phyloP scores from a whole-genome alignment of 1,139 yeast species.

The Pneumocystis jirovecii region DNA sequence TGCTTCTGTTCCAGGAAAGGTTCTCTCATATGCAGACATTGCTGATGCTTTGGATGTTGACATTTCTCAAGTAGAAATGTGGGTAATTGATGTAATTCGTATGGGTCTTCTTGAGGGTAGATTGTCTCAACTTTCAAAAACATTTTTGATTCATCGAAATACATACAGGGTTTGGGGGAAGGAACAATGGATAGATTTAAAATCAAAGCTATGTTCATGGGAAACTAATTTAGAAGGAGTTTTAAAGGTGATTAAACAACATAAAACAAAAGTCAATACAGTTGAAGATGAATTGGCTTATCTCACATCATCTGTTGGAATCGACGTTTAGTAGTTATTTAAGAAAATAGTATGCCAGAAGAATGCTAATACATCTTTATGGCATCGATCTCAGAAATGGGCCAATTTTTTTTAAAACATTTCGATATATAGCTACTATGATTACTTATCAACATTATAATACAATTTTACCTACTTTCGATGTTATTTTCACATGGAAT shows the following conservation, averaged over 20 bases:
- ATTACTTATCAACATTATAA: background rate
- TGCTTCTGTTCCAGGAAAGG: constrained; percentile 13
- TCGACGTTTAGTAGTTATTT: background rate
- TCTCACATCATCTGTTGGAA: background rate
- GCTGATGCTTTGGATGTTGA: constrained; percentile 24
- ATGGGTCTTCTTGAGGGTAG: constrained; percentile 32
- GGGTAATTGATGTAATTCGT: constrained; percentile 31
- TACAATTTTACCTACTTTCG: constrained; percentile 28
- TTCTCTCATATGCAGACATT: constrained; percentile 24
- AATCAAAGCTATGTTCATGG: constrained; percentile 26
- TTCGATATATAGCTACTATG: background rate
- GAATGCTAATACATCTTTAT: background rate
- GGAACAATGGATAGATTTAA: constrained; percentile 28
- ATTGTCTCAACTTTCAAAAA: constrained; percentile 27
- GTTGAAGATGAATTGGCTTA: background rate
- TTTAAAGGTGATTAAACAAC: constrained; percentile 18
- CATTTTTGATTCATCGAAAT: constrained; percentile 28
- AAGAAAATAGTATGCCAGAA: background rate
- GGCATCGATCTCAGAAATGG: background rate
- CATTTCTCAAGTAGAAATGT: constrained; percentile 26
- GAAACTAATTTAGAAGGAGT: constrained; percentile 25
- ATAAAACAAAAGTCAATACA: background rate
- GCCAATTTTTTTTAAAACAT: background rate
- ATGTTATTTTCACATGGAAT: constrained; percentile 68
- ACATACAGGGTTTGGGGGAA: constrained; percentile 26